Evolutionary conservation across 163 green algal species (phyloP), one percentile per base, ranked within the genome.

Genomic region (Coccomyxa subellipsoidea): DNA sequence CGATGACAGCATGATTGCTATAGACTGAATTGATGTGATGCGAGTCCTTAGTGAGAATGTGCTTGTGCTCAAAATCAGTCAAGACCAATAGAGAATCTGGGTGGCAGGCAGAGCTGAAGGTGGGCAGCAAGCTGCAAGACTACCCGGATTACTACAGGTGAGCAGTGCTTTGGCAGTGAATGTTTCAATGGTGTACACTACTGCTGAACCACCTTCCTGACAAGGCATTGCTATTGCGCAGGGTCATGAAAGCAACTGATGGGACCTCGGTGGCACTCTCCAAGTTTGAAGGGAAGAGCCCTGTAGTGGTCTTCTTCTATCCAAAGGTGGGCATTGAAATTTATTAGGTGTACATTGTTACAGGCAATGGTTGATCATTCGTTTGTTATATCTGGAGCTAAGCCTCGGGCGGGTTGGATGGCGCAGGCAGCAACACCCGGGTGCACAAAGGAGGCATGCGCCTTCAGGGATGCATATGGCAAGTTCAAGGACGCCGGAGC

Each of bases 301-400:
- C 82, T 38, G 78, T 86, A 29, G 82, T 86, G 18, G 40, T 86
- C 7, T 86, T 86, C 54, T 86, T 86, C 59, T 86, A 86, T 39
- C 82, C 82, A n/a, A 76, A 83, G 71, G 70, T 77, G 25, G 40
- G 70, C 8, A 7, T n/a, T n/a, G n/a, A n/a, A n/a, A n/a, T n/a
- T n/a, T n/a, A n/a, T n/a, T n/a, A n/a, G n/a, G n/a, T n/a, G n/a
- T n/a, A n/a, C n/a, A n/a, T n/a, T n/a, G n/a, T n/a, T n/a, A n/a
- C n/a, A n/a, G n/a, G n/a, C n/a, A n/a, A n/a, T n/a, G n/a, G n/a
- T n/a, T n/a, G n/a, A n/a, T n/a, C n/a, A n/a, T n/a, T n/a, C n/a
- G n/a, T n/a, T n/a, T n/a, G n/a, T n/a, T n/a, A n/a, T n/a, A n/a
- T n/a, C n/a, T n/a, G n/a, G n/a, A n/a, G n/a, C n/a, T n/a, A n/a